Evolutionary conservation across 179 eudicot genomes (phyloP), one percentile per base, ranked within the genome.

Genomic region (Silene noctiflora): DNA sequence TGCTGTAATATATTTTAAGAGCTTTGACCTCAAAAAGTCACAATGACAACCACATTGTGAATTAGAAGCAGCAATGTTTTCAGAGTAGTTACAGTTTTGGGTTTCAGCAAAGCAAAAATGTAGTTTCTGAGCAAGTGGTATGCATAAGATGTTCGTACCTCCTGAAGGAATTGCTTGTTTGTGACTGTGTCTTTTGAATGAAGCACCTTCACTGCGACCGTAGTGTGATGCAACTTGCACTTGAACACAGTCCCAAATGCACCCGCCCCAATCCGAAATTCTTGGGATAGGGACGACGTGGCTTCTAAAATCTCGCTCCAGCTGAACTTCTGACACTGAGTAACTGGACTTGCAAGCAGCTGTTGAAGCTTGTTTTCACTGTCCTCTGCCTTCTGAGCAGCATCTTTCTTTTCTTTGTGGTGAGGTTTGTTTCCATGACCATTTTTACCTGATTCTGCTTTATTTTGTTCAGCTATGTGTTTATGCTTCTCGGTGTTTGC

Each of bases 171-270:
- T 78, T 91, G 93, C 78, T 87, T 91, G 72, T 76, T 86, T 67
- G 82, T 82, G 76, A 81, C 84, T 66, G 85, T 85, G 67, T 86
- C 90, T 78, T 85, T 77, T 39, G 89, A 82, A 77, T 86, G 91
- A 46, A 91, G 90, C 35, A 90, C 90, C 81, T 91, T 91, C 20
- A 85, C 88, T 14, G 97, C 97, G n/a, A 88, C 97, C 13, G 87
- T 84, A 19, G 91, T 92, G 82, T 89, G 90, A 79, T 85, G 91
- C 80, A 90, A 83, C 80, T 85, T 86, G 85, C 93, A 88, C 77
- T 88, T 92, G 73, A 87, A 92, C 19, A 92, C 96, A 71, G 87
- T 92, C 76, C 97, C 97, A 63, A 86, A 86, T 25, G 87, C 90
- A 69, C 97, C 97, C 80, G 80, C 82, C 66, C 97, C 97, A 19